Evolutionary conservation across 495 filamentous ascomycete species (phyloP), one percentile per base, ranked within the genome.

Genomic region (Penicillium robsamsonii): DNA sequence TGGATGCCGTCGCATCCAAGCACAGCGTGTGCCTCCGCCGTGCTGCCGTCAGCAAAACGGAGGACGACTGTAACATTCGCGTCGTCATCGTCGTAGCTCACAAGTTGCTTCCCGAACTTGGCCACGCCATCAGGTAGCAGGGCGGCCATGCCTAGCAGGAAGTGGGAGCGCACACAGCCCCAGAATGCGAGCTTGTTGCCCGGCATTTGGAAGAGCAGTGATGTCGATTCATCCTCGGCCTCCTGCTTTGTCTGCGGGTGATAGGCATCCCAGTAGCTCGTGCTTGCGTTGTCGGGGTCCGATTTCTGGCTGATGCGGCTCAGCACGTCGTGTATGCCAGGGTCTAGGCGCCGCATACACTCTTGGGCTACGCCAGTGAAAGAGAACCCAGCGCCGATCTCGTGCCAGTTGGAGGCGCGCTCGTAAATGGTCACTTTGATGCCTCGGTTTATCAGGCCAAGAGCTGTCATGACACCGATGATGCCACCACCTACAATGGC

Each of bases 1-100:
- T 77, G 75, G n/a, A 81, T 72, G 25, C 78, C 78, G 50, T 81
- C 78, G n/a, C 74, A 75, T 2, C 70, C 74, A 2, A 81, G 52
- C 41, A 81, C 56, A 24, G 70, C 65, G 50, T 77, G 4, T 8
- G 42, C 42, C 20, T 44, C 20, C 5, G 42, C 42, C 4, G 42
- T 44, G 42, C 42, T 44, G 18, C 42, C 42, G 42, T 44, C 42
- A 18, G 3, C 42, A 68, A 77, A 77, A 20, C 54, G 50, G 31
- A 77, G 57, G 15, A 46, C 35, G 18, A 75, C 60, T 13, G 60
- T 56, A 13, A n/a, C n/a, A n/a, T n/a, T n/a, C n/a, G 54, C 59
- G 24, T 53, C 53, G 15, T 57, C 62, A 20, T 13, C 46, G 52
- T 38, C 56, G 38, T 53, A 51, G 57, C 35, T 38, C 29, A 3